Percentiles rank a stretch among this genome's conserved stretches.
These are phyloP conservation scores for Odonthalia washingtoniensis DNA, from an alignment of 31 red algal species.

Conservation along the genomic window DNA sequence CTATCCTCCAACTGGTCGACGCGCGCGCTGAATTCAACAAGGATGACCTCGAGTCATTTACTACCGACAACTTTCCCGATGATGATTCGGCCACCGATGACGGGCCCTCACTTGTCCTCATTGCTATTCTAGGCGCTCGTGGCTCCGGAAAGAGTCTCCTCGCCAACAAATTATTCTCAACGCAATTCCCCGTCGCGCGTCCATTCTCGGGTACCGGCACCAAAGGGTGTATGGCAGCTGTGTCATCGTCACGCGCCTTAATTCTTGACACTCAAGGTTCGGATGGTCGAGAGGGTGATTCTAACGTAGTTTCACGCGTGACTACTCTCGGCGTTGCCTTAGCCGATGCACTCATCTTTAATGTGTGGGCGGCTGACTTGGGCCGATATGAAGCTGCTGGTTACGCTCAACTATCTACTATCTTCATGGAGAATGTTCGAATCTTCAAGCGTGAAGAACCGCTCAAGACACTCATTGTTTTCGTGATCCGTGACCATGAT, in stretches of 20 bases:
- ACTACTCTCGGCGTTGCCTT: constrained; percentile 74
- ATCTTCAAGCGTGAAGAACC: constrained; percentile 79
- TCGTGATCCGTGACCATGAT: constrained; percentile 94
- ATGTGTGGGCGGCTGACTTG: constrained; percentile 90
- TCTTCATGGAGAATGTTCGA: constrained; percentile 82
- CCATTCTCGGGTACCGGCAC: constrained; percentile 72
- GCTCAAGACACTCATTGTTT: constrained; percentile 72
- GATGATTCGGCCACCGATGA: constrained; percentile 33
- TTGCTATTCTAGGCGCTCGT: constrained; percentile 81
- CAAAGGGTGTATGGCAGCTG: constrained; percentile 60
- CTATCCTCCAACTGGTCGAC: constrained; percentile 55
- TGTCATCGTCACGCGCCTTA: constrained; percentile 39
- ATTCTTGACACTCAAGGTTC: constrained; percentile 85
- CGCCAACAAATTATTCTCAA: constrained; percentile 78
- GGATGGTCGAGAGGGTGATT: constrained; percentile 81
- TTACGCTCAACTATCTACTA: constrained; percentile 78
- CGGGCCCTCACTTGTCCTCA: constrained; percentile 63
- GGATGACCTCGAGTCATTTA: constrained; percentile 53
- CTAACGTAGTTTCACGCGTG: constrained; percentile 56
- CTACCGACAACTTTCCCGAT: constrained; percentile 29
- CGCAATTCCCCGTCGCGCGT: constrained; percentile 67
- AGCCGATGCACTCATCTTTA: constrained; percentile 85
- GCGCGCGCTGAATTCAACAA: constrained; percentile 53
- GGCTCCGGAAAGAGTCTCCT: constrained; percentile 83
- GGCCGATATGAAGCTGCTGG: constrained; percentile 94